phyloP scores from a whole-genome alignment of 768 basidiomycete species.

The Peribolospora kevripleyi region DNA sequence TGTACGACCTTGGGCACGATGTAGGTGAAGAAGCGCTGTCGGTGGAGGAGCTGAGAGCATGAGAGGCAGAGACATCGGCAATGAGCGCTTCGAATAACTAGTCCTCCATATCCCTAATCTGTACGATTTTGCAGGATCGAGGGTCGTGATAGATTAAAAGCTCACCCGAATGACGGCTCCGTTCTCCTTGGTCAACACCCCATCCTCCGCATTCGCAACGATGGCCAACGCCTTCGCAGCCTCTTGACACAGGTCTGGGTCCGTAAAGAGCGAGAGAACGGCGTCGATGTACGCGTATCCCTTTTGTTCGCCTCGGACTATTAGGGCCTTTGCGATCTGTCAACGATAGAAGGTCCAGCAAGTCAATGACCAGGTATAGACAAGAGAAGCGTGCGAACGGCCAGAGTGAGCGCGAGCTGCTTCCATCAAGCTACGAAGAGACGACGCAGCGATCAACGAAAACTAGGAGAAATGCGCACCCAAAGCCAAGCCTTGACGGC shows the following conservation, averaged over 20 bases:
- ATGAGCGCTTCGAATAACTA: neutral
- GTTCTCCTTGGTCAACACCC: constrained; percentile 48
- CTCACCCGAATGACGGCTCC: constrained; percentile 52
- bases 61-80: neutral
- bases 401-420: too few species aligned
- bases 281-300: constrained; percentile 35
- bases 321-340: constrained; percentile 54
- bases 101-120: too few species aligned
- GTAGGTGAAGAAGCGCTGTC: constrained; percentile 33
- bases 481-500: neutral
- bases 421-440: neutral
- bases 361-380: too few species aligned
- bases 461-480: neutral
- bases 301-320: constrained; percentile 43
- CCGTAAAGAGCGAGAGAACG: constrained; percentile 46
- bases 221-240: constrained; percentile 54
- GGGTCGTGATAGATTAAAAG: neutral
- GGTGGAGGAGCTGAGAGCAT: constrained; percentile 19
- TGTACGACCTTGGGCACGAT: constrained; percentile 51
- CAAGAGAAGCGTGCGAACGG: too few species aligned
- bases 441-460: neutral
- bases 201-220: constrained; percentile 34
- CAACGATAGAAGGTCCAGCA: neutral
- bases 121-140: neutral
- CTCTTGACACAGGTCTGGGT: constrained; percentile 37